Evolutionary conservation across 73 alveolate genomes (phyloP), one percentile per base, ranked within the genome.

Genomic region (Durusdinium trenchii): DNA sequence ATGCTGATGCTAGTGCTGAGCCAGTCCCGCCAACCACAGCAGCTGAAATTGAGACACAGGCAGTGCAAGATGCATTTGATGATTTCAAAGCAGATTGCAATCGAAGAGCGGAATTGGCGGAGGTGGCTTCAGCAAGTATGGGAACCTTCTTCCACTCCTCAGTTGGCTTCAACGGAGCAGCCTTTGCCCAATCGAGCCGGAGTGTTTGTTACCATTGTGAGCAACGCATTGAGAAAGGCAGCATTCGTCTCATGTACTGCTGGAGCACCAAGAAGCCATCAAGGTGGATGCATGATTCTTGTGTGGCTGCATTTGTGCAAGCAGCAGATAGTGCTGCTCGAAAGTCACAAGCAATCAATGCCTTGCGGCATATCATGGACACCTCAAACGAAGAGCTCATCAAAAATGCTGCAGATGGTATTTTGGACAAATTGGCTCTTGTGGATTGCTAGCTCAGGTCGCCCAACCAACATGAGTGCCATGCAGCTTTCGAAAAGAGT

Each of bases 321-420:
- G 76, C 91, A 14, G 76, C 91, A 14, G 91, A 81, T 46, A 36
- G 67, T 7, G 91, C 6, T 12, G 67, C 91, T 67, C 50, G 91
- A 9, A 81, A 81, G 46, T 2, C 0, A 28, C 91, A 81, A 28
- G 67, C 91, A 9, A 16, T 81, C 23, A 45, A 0, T 9, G n/a
- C n/a, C n/a, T n/a, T n/a, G n/a, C n/a, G n/a, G n/a, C n/a, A n/a
- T n/a, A n/a, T n/a, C n/a, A n/a, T n/a, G n/a, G n/a, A n/a, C n/a
- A n/a, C n/a, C n/a, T n/a, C n/a, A n/a, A n/a, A n/a, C n/a, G n/a
- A n/a, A n/a, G n/a, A n/a, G n/a, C n/a, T n/a, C n/a, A n/a, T n/a
- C n/a, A n/a, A n/a, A n/a, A n/a, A n/a, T n/a, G n/a, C n/a, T n/a
- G n/a, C n/a, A n/a, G n/a, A n/a, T n/a, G n/a, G n/a, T n/a, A n/a